These are phyloP conservation scores for Ophiostoma ips DNA, from an alignment of 2,329 filamentous ascomycete genomes.

Conservation along the genomic window DNA sequence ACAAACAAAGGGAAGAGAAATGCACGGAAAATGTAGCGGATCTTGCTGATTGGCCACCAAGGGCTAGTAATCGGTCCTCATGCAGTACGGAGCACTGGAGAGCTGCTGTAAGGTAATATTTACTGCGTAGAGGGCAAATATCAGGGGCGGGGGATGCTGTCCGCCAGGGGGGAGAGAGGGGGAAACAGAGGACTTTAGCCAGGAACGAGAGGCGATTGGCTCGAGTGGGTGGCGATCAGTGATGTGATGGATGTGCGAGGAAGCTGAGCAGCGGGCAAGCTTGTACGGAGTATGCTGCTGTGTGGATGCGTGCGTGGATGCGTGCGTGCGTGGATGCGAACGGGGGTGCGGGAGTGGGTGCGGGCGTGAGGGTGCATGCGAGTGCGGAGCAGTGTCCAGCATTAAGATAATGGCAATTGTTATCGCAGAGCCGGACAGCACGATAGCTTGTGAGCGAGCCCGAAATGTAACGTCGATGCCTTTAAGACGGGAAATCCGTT, in stretches of 20 bases:
- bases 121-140: not conserved
- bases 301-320: too few species aligned
- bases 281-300: not conserved
- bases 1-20: not conserved
- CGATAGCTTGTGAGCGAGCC: too few species aligned
- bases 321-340: too few species aligned
- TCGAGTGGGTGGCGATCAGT: not conserved
- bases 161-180: not conserved
- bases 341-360: too few species aligned
- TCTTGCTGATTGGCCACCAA: too few species aligned
- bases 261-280: not conserved
- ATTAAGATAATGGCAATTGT: too few species aligned
- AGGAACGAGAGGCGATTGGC: not conserved
- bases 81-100: too few species aligned
- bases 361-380: too few species aligned
- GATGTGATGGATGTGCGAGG: not conserved
- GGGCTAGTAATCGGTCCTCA: too few species aligned
- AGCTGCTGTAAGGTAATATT: too few species aligned
- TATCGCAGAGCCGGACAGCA: too few species aligned
- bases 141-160: not conserved
- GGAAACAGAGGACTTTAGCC: not conserved
- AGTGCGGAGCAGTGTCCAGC: too few species aligned
- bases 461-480: conserved; percentile 7
- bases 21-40: not conserved
- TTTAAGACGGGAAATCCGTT: conserved; percentile 4